Evolutionary conservation across 176 grass and related monocot species (phyloP).

Genomic region (Aechmea fasciata): DNA sequence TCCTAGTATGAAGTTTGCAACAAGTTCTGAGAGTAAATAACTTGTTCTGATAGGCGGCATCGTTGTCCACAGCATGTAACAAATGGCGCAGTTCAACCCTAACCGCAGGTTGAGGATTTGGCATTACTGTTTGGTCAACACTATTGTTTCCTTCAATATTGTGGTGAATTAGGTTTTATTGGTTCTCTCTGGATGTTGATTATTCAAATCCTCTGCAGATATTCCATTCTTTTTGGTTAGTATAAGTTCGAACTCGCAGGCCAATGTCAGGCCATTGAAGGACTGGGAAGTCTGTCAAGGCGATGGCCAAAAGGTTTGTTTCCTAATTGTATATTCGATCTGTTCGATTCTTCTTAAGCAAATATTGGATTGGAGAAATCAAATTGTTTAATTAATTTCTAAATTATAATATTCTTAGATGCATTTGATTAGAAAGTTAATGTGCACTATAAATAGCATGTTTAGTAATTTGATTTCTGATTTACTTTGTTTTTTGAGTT

Average conservation of each 20-base stretch:
- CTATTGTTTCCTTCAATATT: neutral
- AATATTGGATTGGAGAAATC: neutral
- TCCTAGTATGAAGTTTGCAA: neutral
- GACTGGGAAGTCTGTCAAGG: slow-evolving; percentile 52
- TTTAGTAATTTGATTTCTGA: neutral
- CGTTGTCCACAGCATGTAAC: slow-evolving; percentile 36
- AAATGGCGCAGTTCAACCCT: slow-evolving; percentile 58
- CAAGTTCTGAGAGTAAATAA: slow-evolving; percentile 9
- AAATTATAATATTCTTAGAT: neutral
- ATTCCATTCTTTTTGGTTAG: slow-evolving; percentile 66
- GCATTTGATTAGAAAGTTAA: neutral
- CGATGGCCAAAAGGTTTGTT: slow-evolving; percentile 45
- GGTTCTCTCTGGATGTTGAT: neutral
- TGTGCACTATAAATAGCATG: neutral
- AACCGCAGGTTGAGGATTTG: slow-evolving; percentile 56
- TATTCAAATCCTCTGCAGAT: slow-evolving; percentile 25
- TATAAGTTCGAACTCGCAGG: slow-evolving; percentile 41
- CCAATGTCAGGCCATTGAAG: slow-evolving; percentile 56
- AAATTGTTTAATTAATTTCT: neutral
- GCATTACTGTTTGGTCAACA: neutral
- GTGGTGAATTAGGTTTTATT: slow-evolving; percentile 9
- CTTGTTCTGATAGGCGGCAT: slow-evolving; percentile 40
- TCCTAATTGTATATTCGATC: slow-evolving; percentile 1
- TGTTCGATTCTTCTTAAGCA: neutral
- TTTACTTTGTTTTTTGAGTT: neutral